Base-by-base conservation (phyloP, 495 filamentous ascomycete genomes). In the Lophium mytilinum region DNA sequence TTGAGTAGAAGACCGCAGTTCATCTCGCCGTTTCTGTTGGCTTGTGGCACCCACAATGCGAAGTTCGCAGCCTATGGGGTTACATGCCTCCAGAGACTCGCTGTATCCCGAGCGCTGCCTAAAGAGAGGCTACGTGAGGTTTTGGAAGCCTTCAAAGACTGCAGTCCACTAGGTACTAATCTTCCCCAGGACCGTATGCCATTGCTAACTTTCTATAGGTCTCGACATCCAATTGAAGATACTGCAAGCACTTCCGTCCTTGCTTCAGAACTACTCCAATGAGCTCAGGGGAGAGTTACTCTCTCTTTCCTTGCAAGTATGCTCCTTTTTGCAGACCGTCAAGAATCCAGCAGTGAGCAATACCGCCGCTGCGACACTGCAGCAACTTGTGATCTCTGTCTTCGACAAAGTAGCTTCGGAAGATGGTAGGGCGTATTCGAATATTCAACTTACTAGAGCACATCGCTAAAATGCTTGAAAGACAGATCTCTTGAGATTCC, bases 151-250 rank as follows among this genome's bases (percentile, higher is more conserved):
- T 76, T 98, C 58, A 83, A 84, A 64, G 90, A 96, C 65, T 89
- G 86, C 50, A 85, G 87, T 12, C 76, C 73, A 57, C 58, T 86
- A 56, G 79, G 84, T 84, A 73, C 49, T 59, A 35, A 17, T 68
- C 63, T 15, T 12, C 4, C 6, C 19, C 17, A 15, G 34, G 15
- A 15, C 33, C 37, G 15, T 46, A 8, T 18, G 12, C 35, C 19
- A 12, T 30, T 14, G 18, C 36, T 30, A 21, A 54, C 35, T 30
- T 0, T 5, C 63, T 21, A 64, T 71, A 78, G 90, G 85, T 35
- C 80, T 94, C 48, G 94, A 98, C 69, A 85, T 96, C 2, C 93
- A 98, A 64, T 80, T 98, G 50, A 98, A 96, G 72, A 94, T 97
- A 33, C 75, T 98, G 15, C 93, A 98, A 68, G 88, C 90, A 0